phyloP scores from a whole-genome alignment of 495 filamentous ascomycete genomes.

The Collariella sp. region DNA sequence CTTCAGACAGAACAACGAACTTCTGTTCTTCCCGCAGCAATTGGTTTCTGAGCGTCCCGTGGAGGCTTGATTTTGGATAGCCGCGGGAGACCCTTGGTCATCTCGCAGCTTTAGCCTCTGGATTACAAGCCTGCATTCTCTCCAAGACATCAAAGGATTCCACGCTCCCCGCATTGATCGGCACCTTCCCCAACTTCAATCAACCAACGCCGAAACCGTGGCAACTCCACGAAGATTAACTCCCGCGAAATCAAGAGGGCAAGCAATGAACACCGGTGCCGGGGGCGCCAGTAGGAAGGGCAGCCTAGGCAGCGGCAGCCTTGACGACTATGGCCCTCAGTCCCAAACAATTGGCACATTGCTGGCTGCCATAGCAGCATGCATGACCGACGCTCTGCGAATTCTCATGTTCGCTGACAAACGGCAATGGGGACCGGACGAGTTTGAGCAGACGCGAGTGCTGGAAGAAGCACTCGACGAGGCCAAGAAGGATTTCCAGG shows the following conservation, averaged over 20 bases:
- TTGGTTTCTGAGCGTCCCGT: background rate
- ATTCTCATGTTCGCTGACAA: constrained; percentile 44
- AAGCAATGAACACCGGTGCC: constrained; percentile 15
- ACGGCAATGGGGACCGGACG: constrained; percentile 41
- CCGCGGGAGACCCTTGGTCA: background rate
- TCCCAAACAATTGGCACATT: constrained; percentile 39
- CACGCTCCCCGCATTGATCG: too few species aligned
- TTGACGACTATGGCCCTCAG: constrained; percentile 1
- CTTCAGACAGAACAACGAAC: too few species aligned
- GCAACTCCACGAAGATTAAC: background rate
- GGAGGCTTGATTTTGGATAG: background rate
- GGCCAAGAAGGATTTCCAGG: constrained; percentile 45
- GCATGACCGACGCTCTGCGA: constrained; percentile 36
- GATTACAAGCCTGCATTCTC: background rate
- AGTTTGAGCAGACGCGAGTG: constrained; percentile 40
- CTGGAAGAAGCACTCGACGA: constrained; percentile 42
- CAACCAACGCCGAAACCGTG: background rate
- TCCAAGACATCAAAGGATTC: background rate
- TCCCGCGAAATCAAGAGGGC: background rate
- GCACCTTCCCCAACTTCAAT: background rate
- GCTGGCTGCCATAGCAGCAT: constrained; percentile 40
- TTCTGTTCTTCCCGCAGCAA: background rate
- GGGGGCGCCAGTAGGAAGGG: constrained; percentile 8
- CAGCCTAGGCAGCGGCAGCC: constrained; percentile 2
- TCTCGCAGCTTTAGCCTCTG: background rate